Conservation (phyloP, 1,139 yeast species). For the Hanseniaspora uvarum region DNA sequence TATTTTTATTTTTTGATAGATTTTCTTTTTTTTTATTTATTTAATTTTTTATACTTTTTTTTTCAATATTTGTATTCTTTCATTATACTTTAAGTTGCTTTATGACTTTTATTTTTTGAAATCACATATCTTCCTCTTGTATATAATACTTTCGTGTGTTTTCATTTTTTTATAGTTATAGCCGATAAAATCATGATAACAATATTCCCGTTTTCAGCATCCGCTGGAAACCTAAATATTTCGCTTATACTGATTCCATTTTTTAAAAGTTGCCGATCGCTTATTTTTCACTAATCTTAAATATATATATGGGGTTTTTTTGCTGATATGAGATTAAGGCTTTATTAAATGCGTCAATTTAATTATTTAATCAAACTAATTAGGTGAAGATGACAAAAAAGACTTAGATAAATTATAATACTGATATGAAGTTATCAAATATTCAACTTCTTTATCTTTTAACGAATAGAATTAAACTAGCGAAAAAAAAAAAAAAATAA, state of each 20-base stretch:
- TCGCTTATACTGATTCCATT: background rate
- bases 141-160: background rate
- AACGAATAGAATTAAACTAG: too few species aligned
- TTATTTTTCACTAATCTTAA: background rate
- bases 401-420: too few species aligned
- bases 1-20: background rate
- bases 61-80: background rate
- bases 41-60: background rate
- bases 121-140: too few species aligned
- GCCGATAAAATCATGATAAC: background rate
- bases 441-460: too few species aligned
- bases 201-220: background rate
- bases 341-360: too few species aligned
- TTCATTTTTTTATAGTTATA: too few species aligned
- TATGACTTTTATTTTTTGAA: background rate
- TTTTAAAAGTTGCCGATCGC: slow-evolving; percentile 9
- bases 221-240: background rate
- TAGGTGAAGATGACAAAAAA: too few species aligned
- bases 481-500: too few species aligned
- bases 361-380: too few species aligned
- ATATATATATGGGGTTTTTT: too few species aligned
- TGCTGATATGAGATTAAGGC: too few species aligned
- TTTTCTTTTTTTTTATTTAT: background rate
- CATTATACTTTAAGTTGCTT: background rate
- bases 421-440: too few species aligned